Conservation (phyloP, 2,329 filamentous ascomycete species). For the Venturia carpophila region DNA sequence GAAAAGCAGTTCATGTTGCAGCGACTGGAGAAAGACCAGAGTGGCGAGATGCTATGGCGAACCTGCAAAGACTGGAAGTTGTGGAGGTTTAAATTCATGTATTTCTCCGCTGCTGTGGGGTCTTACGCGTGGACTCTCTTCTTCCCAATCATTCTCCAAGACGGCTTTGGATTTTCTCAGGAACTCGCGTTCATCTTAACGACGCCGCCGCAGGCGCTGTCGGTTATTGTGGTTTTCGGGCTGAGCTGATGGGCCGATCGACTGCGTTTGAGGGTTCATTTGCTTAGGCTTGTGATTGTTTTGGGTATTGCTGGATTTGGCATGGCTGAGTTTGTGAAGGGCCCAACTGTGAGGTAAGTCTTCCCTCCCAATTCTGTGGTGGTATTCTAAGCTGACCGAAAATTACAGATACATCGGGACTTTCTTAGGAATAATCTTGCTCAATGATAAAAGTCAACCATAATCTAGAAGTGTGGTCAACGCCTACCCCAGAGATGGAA, state of each 20-base stretch:
- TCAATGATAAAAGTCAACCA: too few species aligned
- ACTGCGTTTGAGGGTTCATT: not conserved
- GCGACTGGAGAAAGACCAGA: slow-evolving; percentile 27
- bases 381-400: too few species aligned
- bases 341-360: too few species aligned
- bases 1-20: slow-evolving; percentile 50
- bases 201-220: not conserved
- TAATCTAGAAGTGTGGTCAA: too few species aligned
- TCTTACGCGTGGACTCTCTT: not conserved
- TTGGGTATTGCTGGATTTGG: too few species aligned
- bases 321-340: too few species aligned
- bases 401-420: too few species aligned
- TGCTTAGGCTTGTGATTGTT: too few species aligned
- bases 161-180: not conserved
- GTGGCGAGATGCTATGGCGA: not conserved
- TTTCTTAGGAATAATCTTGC: slow-evolving; percentile 25
- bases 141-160: not conserved
- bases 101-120: not conserved
- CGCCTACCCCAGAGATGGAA: too few species aligned
- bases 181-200: not conserved
- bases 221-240: not conserved
- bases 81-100: not conserved
- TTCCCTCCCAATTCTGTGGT: too few species aligned
- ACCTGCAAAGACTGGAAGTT: not conserved
- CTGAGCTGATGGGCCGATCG: not conserved